Evolutionary conservation across 441 rosid genomes (phyloP), one percentile per base, ranked within the genome.

Genomic region (Pelargonium myrrhifolium): DNA sequence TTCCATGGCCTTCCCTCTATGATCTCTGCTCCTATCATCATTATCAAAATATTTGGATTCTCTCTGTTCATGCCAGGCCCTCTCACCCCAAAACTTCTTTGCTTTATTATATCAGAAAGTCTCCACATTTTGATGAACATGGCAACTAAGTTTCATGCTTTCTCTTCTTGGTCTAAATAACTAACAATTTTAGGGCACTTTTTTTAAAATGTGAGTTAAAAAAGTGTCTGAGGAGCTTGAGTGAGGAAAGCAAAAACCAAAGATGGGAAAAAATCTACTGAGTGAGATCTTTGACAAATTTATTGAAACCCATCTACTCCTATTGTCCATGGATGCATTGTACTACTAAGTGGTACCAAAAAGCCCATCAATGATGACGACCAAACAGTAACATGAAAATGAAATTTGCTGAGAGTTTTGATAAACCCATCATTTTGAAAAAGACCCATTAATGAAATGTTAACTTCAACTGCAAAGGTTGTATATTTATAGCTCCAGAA

Each of bases 41-140:
- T 66, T 77, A 79, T 84, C 80, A 81, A 87, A 82, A 85, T 81
- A 81, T 78, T 82, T 82, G 82, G 79, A 81, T 81, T 78, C 83
- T 77, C 84, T 67, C 67, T 76, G 59, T 53, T 79, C 66, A 67
- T 82, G 59, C 21, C 59, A 53, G 59, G 59, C 53, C 62, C 59
- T 68, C 73, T 68, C 74, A 53, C 67, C 76, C 73, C 63, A 47
- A 72, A 70, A 73, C 76, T 39, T 15, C 51, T 68, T 65, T 47
- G 68, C 75, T 69, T 61, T 74, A 78, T 66, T 78, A 47, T n/a
- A n/a, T n/a, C n/a, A n/a, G n/a, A n/a, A n/a, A n/a, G n/a, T n/a
- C n/a, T n/a, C n/a, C n/a, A n/a, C n/a, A n/a, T n/a, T n/a, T n/a
- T n/a, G n/a, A n/a, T n/a, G n/a, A 71, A 28, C 61, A 3, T 70